These are phyloP conservation scores for Aschersonia sp. DNA, from an alignment of 2,329 filamentous ascomycete species.

Conservation along the genomic window DNA sequence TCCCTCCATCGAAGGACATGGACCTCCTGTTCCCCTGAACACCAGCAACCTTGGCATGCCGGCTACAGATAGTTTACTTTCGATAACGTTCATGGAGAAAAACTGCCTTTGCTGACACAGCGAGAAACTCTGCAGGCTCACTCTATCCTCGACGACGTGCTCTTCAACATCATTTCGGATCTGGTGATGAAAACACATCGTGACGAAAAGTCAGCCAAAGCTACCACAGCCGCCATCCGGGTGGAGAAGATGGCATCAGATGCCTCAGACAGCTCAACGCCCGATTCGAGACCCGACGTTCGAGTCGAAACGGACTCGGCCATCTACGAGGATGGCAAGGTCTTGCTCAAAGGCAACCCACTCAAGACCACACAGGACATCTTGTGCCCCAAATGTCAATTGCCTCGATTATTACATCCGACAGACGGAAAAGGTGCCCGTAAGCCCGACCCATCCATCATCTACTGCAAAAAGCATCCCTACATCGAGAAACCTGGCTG, in stretches of 20 bases:
- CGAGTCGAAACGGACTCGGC: conserved; percentile 53
- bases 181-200: conserved; percentile 61
- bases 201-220: conserved; percentile 62
- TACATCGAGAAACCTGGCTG: conserved; percentile 63
- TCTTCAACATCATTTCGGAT: conserved; percentile 66
- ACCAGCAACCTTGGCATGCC: neutral
- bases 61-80: too few species aligned
- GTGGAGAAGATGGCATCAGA: conserved; percentile 48
- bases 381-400: conserved; percentile 58
- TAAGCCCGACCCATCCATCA: conserved; percentile 50
- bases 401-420: conserved; percentile 59
- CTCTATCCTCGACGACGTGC: conserved; percentile 55
- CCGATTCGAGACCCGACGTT: conserved; percentile 39
- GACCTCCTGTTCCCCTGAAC: too few species aligned
- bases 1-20: neutral
- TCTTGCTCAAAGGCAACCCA: conserved; percentile 56
- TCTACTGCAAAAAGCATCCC: conserved; percentile 68
- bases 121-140: conserved; percentile 31
- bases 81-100: too few species aligned
- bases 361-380: conserved; percentile 58
- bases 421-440: conserved; percentile 53
- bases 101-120: neutral
- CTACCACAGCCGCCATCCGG: conserved; percentile 46
- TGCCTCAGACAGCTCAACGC: conserved; percentile 34
- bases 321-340: conserved; percentile 53